Evolutionary conservation across 1,139 yeast species (phyloP).

Genomic region (Hemisphaericaspora lyxosophila): DNA sequence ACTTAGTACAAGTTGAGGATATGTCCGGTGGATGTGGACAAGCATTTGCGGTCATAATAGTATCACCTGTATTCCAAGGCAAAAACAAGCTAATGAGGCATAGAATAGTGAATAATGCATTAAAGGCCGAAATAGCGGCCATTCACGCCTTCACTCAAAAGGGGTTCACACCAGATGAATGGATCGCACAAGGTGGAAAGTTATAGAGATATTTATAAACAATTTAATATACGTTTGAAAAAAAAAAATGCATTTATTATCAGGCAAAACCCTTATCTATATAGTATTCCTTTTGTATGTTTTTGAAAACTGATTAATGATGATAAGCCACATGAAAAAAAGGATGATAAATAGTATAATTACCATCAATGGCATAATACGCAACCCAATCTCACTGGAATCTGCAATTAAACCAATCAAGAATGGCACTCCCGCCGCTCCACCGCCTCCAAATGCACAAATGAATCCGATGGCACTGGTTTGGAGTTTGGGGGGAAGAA

Average conservation of each 20-base stretch:
- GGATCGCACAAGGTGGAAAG: slow-evolving; percentile 50
- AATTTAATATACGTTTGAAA: background rate
- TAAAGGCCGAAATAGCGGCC: slow-evolving; percentile 76
- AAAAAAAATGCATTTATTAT: too few relatives aligned
- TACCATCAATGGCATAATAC: slow-evolving; percentile 34
- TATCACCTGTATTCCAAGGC: slow-evolving; percentile 66
- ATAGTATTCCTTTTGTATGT: slow-evolving; percentile 18
- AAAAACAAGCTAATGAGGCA: slow-evolving; percentile 86
- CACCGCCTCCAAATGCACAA: slow-evolving; percentile 74
- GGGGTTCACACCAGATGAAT: slow-evolving; percentile 72
- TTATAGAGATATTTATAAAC: slow-evolving; percentile 7
- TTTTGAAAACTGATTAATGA: slow-evolving; percentile 20
- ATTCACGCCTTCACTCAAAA: slow-evolving; percentile 97
- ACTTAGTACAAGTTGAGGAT: slow-evolving; percentile 62
- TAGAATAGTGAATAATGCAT: slow-evolving; percentile 74
- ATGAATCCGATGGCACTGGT: slow-evolving; percentile 73
- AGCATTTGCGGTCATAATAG: slow-evolving; percentile 84
- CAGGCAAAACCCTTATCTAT: too few relatives aligned
- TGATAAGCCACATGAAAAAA: slow-evolving; percentile 27
- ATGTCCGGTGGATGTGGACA: slow-evolving; percentile 89
- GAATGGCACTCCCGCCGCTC: slow-evolving; percentile 73
- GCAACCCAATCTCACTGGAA: slow-evolving; percentile 33
- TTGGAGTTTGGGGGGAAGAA: slow-evolving; percentile 61
- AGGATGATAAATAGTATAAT: slow-evolving; percentile 27
- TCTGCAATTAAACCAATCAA: slow-evolving; percentile 53